Evolutionary conservation across 371 early-diverging fungal species (phyloP), one percentile per base, ranked within the genome.

Genomic region (Catenaria anguillulae): DNA sequence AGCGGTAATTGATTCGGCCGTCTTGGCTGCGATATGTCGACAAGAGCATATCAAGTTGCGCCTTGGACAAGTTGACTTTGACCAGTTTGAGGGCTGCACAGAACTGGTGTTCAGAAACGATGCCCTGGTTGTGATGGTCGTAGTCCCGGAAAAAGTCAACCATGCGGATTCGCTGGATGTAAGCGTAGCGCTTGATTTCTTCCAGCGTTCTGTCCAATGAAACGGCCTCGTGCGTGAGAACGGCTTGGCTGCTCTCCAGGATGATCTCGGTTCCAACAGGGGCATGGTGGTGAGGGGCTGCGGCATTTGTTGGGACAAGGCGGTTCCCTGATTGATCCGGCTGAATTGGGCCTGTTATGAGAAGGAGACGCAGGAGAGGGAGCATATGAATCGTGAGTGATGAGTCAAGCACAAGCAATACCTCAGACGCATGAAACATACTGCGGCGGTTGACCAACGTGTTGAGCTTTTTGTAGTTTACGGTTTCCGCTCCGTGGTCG

Each of bases 401-500:
- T n/a, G n/a, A n/a, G n/a, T n/a, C n/a, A n/a, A n/a, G n/a, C n/a
- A n/a, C n/a, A n/a, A n/a, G n/a, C n/a, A n/a, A n/a, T n/a, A n/a
- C n/a, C n/a, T n/a, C n/a, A n/a, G n/a, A n/a, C n/a, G n/a, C n/a
- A n/a, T 40, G 17, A 40, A 10, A 10, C 55, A 12, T 42, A 76
- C 74, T 65, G 65, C 71, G 75, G 13, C 77, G 64, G 63, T 75
- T 78, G 1, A 76, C 75, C 40, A 77, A 76, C 13, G 73, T 71
- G 61, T 76, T 73, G 56, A 78, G 66, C 60, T 77, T 77, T 64
- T 77, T 76, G 63, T 78, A 78, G 64, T 78, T 78, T 43, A 76
- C 75, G 33, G 71, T 71, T 0, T 64, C 65, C 5, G 68, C 68
- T 26, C 65, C 62, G 1, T 63, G 56, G 45, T 73, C 75, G 33